Evolutionary conservation across 2,329 filamentous ascomycete genomes (phyloP), one percentile per base, ranked within the genome.

Genomic region (Verticillium nonalfalfae): DNA sequence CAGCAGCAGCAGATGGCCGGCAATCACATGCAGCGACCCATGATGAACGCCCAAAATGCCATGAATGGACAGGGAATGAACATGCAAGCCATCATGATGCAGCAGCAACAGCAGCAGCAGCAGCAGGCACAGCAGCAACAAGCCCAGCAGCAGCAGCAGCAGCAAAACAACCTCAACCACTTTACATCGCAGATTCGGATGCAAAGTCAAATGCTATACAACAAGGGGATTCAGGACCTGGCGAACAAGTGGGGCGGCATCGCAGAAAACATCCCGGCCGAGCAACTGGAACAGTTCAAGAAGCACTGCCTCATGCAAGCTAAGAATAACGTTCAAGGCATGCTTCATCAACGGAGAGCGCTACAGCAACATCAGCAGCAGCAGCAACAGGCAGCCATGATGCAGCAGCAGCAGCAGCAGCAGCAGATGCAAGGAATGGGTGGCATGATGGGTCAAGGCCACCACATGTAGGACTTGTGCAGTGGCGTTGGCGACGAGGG

Each of bases 371-470:
- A 56, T 18, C 58, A 59, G 18, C 58, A 59, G 34, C 40, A 52
- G 15, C 39, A 45, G n/a, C 21, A 50, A 15, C 75, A 75, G 26
- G 75, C 77, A 61, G 66, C 72, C 61, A 67, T 76, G 66, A 59
- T 74, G 62, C 76, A 77, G 63, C 76, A 77, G 56, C 74, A 77
- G 59, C 75, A 73, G 26, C 70, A 70, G 36, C 66, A 67, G 56
- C 67, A 69, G 52, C 70, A 72, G 36, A 79, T 84, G 75, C 79
- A 83, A 62, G 79, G 79, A 7, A 83, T 85, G 78, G 77, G 79
- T 59, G 76, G 78, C 33, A 84, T 85, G 78, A 82, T 82, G 79
- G 78, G 78, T 34, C 56, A 39, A 11, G 58, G 58, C 13, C 75
- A 75, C 21, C 79, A 81, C 66, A 81, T 81, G 78, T 80, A 74